Conservation (phyloP, 1,284 basidiomycete species). For the Ganoderma boninense region DNA sequence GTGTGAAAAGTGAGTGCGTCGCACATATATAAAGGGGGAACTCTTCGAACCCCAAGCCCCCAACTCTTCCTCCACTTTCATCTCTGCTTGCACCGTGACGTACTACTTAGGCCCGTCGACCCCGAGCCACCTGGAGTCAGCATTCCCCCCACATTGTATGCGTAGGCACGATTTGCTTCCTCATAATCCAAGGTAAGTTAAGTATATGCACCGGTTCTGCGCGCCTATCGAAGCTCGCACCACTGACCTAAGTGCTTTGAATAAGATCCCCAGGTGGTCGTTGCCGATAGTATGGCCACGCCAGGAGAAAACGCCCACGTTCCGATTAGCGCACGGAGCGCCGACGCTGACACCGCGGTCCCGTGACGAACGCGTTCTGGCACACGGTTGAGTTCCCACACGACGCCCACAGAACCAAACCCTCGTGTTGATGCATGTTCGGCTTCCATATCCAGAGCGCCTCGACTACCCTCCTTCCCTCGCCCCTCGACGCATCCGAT, state of each 20-base stretch:
- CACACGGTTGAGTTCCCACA: slow-evolving; percentile 28
- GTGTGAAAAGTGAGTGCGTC: background rate
- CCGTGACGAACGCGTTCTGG: slow-evolving; percentile 32
- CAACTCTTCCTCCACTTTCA: background rate
- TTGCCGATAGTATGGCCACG: no score
- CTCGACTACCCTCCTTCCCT: slow-evolving; percentile 26
- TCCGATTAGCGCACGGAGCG: slow-evolving; percentile 3
- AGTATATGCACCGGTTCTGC: no score
- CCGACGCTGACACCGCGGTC: slow-evolving; percentile 17
- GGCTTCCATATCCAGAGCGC: slow-evolving; percentile 21
- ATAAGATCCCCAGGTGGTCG: no score
- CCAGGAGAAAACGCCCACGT: no score
- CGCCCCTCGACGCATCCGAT: slow-evolving; percentile 35
- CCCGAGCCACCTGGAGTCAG: no score
- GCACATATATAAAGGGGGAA: background rate
- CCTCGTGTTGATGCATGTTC: slow-evolving; percentile 40
- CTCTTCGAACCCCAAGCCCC: background rate
- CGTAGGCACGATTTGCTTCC: no score
- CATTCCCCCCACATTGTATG: no score
- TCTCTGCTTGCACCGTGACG: no score
- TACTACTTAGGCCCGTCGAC: no score
- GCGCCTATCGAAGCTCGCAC: no score
- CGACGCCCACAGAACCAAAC: slow-evolving; percentile 39
- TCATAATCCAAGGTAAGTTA: no score
- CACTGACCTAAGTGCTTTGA: no score